These are phyloP conservation scores for Mortierella sp. DNA, from an alignment of 371 early-diverging fungal genomes.

Conservation along the genomic window DNA sequence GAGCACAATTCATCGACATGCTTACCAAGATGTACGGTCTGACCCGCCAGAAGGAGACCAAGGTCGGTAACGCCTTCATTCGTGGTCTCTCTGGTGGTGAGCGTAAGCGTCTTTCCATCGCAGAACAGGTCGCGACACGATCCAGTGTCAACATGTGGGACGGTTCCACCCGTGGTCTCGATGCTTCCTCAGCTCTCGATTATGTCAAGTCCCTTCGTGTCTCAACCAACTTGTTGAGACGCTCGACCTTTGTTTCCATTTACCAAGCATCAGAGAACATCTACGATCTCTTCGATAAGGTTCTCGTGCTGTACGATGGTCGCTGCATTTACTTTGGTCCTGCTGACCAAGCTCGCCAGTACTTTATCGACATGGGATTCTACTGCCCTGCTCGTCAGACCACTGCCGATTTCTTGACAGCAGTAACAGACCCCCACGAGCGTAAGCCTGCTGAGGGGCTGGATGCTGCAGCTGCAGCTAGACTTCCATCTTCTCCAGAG, in stretches of 20 bases:
- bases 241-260: conserved; percentile 72
- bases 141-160: conserved; percentile 86
- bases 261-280: conserved; percentile 82
- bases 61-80: conserved; percentile 85
- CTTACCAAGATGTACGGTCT: conserved; percentile 79
- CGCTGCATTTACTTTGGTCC: conserved; percentile 83
- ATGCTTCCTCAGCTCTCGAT: conserved; percentile 89
- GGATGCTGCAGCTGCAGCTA: conserved; percentile 44
- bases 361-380: conserved; percentile 77
- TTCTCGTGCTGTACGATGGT: conserved; percentile 77
- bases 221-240: conserved; percentile 71
- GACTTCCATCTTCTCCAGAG: conserved; percentile 55
- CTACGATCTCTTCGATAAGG: conserved; percentile 81
- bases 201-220: conserved; percentile 77
- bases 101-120: conserved; percentile 89
- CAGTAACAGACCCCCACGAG: conserved; percentile 74
- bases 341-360: conserved; percentile 67
- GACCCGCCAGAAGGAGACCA: conserved; percentile 78
- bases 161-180: conserved; percentile 90
- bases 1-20: conserved; percentile 60
- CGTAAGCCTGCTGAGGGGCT: conserved; percentile 66
- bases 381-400: conserved; percentile 78
- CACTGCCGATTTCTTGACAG: conserved; percentile 82
- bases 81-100: conserved; percentile 92
- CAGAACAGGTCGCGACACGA: conserved; percentile 84